Percentiles rank a stretch among this genome's conserved stretches.
These are phyloP conservation scores for Aureobasidium leucospermi DNA, from an alignment of 2,329 filamentous ascomycete genomes.

Conservation along the genomic window DNA sequence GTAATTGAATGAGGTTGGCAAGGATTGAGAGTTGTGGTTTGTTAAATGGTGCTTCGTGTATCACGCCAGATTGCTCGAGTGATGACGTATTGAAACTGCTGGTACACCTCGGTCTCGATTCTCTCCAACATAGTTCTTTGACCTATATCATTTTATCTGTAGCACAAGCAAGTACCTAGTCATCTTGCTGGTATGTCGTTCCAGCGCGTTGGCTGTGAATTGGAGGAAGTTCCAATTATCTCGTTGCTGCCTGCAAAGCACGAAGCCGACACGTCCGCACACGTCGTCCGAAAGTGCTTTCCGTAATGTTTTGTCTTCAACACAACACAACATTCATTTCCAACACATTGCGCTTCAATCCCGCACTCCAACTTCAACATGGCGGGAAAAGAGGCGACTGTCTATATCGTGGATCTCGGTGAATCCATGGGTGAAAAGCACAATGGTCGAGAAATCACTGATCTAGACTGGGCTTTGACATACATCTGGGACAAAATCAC, in stretches of 20 bases:
- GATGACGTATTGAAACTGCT: constrained; percentile 5
- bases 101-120: neutral
- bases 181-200: neutral
- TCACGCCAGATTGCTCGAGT: constrained; percentile 7
- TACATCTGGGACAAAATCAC: constrained; percentile 95
- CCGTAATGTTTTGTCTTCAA: neutral
- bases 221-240: neutral
- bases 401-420: constrained; percentile 87
- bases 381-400: constrained; percentile 86
- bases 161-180: neutral
- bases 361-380: constrained; percentile 41
- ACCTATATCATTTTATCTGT: neutral
- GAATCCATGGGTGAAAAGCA: constrained; percentile 70
- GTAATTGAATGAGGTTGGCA: neutral
- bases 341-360: neutral
- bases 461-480: constrained; percentile 82
- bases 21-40: neutral
- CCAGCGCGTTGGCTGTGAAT: neutral
- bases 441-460: constrained; percentile 64
- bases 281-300: neutral
- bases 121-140: neutral
- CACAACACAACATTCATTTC: neutral
- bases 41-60: neutral
- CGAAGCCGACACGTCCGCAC: constrained; percentile 12
- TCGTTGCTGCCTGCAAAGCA: constrained; percentile 12